Base-by-base conservation (phyloP, 768 basidiomycete species). In the Hypholoma fasciculare region DNA sequence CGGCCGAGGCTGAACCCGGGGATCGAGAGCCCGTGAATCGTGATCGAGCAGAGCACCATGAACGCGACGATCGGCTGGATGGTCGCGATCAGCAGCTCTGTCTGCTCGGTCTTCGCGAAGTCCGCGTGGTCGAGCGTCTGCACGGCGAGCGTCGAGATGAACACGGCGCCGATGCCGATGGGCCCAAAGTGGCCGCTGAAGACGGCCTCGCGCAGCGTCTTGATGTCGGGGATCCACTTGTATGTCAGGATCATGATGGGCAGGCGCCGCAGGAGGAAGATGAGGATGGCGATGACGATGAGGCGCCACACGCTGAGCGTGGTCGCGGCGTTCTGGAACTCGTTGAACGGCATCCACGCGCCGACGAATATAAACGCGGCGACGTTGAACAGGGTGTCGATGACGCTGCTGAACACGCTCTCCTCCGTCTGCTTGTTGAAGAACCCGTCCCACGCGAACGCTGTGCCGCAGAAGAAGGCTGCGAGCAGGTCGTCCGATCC, bases 161-260 rank as follows among this genome's bases (percentile, higher is more conserved):
- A 99, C 52, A 99, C 81, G 12, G 94, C 96, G 82, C 89, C 89
- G 51, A 92, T 82, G 30, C 89, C 89, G 60, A 92, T 92, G 19
- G 92, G 91, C 12, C 94, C 96, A 70, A 98, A 99, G 75, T 98
- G 96, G 0, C 97, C 97, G 40, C 85, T 89, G 72, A 99, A 99
- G 3, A 96, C 62, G 0, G 97, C 96, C 73, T 99, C 97, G 46
- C 93, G 81, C 60, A 95, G 84, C 0, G 90, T 98, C 77, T 96
- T 97, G 64, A 98, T 84, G 68, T 99, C 96, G 0, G 97, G 97
- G 58, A 98, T 96, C 84, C 89, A 98, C 67, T 78, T 87, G 75
- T 96, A 97, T 40, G 96, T 70, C 0, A 84, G 85, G 23, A 97
- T 76, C 71, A 98, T 90, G 60, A 88, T 69, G 0, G 97, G 97